Percentiles rank a stretch among this genome's conserved stretches.
Evolutionary conservation across 208 protist species (phyloP).

Genomic region (Acanthamoeba pearcei): DNA sequence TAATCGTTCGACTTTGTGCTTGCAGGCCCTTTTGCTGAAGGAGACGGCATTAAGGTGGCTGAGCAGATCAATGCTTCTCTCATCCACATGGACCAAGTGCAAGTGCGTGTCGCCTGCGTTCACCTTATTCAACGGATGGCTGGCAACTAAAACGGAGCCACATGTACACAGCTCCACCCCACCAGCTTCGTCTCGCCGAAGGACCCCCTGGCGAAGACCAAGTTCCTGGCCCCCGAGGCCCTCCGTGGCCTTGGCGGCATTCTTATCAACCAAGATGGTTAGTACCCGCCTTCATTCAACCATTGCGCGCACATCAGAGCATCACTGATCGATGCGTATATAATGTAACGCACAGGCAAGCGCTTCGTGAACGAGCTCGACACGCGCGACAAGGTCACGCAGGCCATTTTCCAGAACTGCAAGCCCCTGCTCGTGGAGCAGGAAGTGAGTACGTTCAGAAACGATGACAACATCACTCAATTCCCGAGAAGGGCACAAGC

Average conservation of each 20-base stretch:
- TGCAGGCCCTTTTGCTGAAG: slow-evolving; percentile 70
- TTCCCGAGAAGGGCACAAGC: no score
- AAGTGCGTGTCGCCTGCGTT: slow-evolving; percentile 84
- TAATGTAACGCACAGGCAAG: slow-evolving; percentile 63
- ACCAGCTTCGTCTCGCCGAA: slow-evolving; percentile 96
- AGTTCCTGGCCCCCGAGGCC: slow-evolving; percentile 97
- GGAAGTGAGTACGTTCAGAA: background rate
- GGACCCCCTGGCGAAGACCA: slow-evolving; percentile 91
- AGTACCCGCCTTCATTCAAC: background rate
- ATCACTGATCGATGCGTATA: background rate
- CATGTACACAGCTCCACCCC: slow-evolving; percentile 92
- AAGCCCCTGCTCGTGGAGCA: background rate
- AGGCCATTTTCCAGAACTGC: slow-evolving; percentile 89
- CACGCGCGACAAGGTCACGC: slow-evolving; percentile 95
- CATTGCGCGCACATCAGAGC: background rate
- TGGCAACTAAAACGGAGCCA: background rate
- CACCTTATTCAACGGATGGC: background rate
- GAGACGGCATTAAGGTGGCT: slow-evolving; percentile 80
- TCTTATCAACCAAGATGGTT: slow-evolving; percentile 93
- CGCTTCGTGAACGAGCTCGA: slow-evolving; percentile 97
- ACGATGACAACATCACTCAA: no score
- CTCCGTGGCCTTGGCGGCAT: slow-evolving; percentile 96
- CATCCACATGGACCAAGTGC: slow-evolving; percentile 95
- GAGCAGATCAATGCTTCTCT: slow-evolving; percentile 86
- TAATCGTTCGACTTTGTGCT: background rate